Evolutionary conservation across 176 grass and related monocot genomes (phyloP).

Genomic region (Hordeum vulgare): MorexV3_pseudomolecules_assembly NC_058520.1:146998134-146998633

Average conservation of each 20-base stretch:
- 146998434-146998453: not conserved
- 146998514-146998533: constrained; percentile 76
- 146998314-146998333: constrained; percentile 20
- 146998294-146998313: constrained; percentile 26
- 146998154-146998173: constrained; percentile 33
- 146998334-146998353: constrained; percentile 33
- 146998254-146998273: not conserved
- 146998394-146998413: not conserved
- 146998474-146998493: not conserved
- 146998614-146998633: not conserved
- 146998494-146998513: constrained; percentile 14
- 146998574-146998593: constrained; percentile 55
- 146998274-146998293: no score
- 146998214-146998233: not conserved
- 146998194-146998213: not conserved
- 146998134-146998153: constrained; percentile 55
- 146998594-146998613: constrained; percentile 22
- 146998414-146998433: not conserved
- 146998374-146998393: constrained; percentile 14
- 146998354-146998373: constrained; percentile 35
- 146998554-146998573: constrained; percentile 32
- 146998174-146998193: constrained; percentile 44
- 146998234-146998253: not conserved
- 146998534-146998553: constrained; percentile 34
- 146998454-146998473: not conserved